A percentile compares a stretch with the other conserved stretches of the same genome.
Conservation (phyloP, 192 early-diverging fungal species). For the Coemansia asiatica region DNA sequence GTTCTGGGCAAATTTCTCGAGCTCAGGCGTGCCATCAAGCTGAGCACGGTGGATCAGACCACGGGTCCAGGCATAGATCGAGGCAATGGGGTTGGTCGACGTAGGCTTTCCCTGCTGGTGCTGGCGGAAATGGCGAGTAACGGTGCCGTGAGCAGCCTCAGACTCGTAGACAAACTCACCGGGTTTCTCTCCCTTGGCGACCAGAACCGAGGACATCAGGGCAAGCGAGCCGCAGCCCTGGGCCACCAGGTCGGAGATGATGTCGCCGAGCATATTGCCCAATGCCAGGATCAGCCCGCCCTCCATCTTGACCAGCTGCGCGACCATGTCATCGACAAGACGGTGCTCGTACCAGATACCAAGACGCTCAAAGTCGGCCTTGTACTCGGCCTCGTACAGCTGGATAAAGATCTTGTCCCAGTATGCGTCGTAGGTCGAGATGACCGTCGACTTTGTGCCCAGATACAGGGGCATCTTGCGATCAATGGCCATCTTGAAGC, state of each 20-base stretch:
- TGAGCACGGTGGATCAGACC: slow-evolving; percentile 93
- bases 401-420: slow-evolving; percentile 98
- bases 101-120: slow-evolving; percentile 96
- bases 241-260: slow-evolving; percentile 94
- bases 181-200: slow-evolving; percentile 89
- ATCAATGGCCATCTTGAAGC: slow-evolving; percentile 89
- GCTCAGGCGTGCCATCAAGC: slow-evolving; percentile 79
- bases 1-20: slow-evolving; percentile 71
- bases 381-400: slow-evolving; percentile 86
- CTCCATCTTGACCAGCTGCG: slow-evolving; percentile 91
- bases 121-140: slow-evolving; percentile 91
- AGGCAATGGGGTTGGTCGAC: slow-evolving; percentile 95
- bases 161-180: slow-evolving; percentile 73
- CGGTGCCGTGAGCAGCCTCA: slow-evolving; percentile 97
- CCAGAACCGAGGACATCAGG: slow-evolving; percentile 95
- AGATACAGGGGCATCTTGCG: slow-evolving; percentile 93
- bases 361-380: slow-evolving; percentile 73
- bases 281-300: slow-evolving; percentile 93
- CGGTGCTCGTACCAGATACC: slow-evolving; percentile 98
- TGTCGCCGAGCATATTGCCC: slow-evolving; percentile 97
- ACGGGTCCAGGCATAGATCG: slow-evolving; percentile 94
- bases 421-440: slow-evolving; percentile 95
- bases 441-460: slow-evolving; percentile 95
- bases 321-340: slow-evolving; percentile 98
- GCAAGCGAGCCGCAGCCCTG: slow-evolving; percentile 94